Evolutionary conservation across 75 land plant species (phyloP).

Genomic region (Selaginella moellendorffii): DNA sequence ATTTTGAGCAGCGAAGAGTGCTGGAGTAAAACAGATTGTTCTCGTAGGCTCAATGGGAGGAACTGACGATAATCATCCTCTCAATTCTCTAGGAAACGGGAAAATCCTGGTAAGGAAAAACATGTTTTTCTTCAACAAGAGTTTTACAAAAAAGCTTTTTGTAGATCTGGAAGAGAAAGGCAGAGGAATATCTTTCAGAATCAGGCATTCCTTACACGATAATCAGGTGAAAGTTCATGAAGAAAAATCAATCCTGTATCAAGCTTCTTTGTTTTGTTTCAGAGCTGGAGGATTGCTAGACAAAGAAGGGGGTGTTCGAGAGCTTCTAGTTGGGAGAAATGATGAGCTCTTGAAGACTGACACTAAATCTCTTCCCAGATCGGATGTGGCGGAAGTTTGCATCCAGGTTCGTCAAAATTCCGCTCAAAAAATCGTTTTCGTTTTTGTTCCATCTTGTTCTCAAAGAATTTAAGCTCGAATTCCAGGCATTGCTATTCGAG

Average conservation of each 20-base stretch:
- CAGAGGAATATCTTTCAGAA: constrained; percentile 83
- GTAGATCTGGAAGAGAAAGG: constrained; percentile 87
- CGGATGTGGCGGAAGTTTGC: constrained; percentile 88
- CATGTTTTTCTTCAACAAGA: neutral
- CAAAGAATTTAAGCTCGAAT: neutral
- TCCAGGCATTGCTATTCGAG: constrained; percentile 55
- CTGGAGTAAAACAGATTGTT: constrained; percentile 82
- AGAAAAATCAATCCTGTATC: no score
- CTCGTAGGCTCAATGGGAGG: constrained; percentile 95
- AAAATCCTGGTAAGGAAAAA: constrained; percentile 78
- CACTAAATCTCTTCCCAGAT: constrained; percentile 62
- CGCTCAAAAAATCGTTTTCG: neutral
- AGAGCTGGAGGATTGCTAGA: constrained; percentile 91
- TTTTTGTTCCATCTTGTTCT: neutral
- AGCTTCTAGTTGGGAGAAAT: constrained; percentile 67
- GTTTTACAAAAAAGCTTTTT: neutral
- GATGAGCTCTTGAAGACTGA: constrained; percentile 81
- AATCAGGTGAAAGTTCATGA: no score
- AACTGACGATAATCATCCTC: constrained; percentile 46
- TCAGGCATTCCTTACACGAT: constrained; percentile 87
- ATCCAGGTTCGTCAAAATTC: constrained; percentile 40
- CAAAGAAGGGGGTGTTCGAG: constrained; percentile 75
- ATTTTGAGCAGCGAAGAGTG: constrained; percentile 47
- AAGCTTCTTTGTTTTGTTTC: no score
- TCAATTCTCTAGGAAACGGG: constrained; percentile 82